Conservation (phyloP, 2,329 filamentous ascomycete species). For the Alternaria arbusti region DNA sequence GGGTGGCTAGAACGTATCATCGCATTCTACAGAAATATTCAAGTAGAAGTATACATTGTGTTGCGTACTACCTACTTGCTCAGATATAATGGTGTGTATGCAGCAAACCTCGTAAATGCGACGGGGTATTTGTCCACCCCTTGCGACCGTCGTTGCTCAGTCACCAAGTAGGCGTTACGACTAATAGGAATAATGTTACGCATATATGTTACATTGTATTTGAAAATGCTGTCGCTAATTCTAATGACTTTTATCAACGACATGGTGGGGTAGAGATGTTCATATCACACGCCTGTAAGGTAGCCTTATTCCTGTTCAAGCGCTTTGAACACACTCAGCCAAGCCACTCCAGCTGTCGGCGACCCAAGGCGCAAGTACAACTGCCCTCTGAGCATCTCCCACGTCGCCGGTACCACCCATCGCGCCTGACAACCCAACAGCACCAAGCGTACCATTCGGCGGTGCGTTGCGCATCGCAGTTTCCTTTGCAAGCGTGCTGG, state of each 20-base stretch:
- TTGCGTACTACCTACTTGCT: no score
- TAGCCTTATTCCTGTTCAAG: not conserved
- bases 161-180: no score
- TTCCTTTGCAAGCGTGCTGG: constrained; percentile 79
- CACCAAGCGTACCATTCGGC: constrained; percentile 71
- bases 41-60: no score
- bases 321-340: constrained; percentile 3
- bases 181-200: no score
- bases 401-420: constrained; percentile 75
- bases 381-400: constrained; percentile 76
- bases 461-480: constrained; percentile 79
- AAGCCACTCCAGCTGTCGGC: constrained; percentile 65
- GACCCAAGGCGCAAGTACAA: constrained; percentile 83
- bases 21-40: no score
- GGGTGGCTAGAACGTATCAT: no score
- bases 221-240: not conserved
- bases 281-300: not conserved
- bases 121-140: no score
- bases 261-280: not conserved
- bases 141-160: no score
- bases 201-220: not conserved
- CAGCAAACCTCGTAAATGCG: no score
- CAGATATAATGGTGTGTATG: no score
- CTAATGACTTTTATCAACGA: not conserved
- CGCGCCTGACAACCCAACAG: constrained; percentile 72